A percentile compares a stretch with the other conserved stretches of the same genome.
These are phyloP conservation scores for Gastrodia elata DNA, from an alignment of 106 monocot genomes.

Conservation along the genomic window DNA sequence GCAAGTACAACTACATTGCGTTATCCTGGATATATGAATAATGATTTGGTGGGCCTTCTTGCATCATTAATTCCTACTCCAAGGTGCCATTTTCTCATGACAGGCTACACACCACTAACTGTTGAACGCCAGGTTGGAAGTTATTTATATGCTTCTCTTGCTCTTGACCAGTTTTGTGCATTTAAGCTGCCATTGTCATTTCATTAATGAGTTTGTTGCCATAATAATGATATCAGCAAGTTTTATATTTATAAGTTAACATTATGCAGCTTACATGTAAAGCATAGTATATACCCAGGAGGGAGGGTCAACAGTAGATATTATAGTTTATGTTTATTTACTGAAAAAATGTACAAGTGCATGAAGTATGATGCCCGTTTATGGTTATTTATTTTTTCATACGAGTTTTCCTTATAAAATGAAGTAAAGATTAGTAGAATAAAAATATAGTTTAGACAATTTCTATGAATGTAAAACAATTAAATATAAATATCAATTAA, in stretches of 20 bases:
- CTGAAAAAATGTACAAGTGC: neutral
- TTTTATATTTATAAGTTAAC: neutral
- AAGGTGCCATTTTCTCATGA: constrained; percentile 98
- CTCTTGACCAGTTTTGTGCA: neutral
- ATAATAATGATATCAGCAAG: neutral
- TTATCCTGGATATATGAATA: constrained; percentile 99
- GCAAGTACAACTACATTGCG: constrained; percentile 95
- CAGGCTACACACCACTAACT: constrained; percentile 95
- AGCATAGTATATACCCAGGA: neutral
- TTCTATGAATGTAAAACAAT: neutral
- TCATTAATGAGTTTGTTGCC: neutral
- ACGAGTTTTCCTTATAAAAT: neutral
- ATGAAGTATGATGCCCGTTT: neutral
- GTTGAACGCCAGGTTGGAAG: constrained; percentile 87
- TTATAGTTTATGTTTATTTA: neutral
- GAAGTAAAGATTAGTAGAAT: neutral
- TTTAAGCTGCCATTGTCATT: neutral
- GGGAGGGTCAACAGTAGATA: neutral
- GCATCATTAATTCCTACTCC: constrained; percentile 93
- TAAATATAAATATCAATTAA: neutral
- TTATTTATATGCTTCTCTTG: constrained; percentile 1
- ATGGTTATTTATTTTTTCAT: neutral
- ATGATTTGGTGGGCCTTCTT: constrained; percentile 97
- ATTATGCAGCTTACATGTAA: neutral
- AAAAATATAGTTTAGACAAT: neutral